Base-by-base conservation (phyloP, 176 grass and related monocot species). In the Musa troglodytarum region DNA sequence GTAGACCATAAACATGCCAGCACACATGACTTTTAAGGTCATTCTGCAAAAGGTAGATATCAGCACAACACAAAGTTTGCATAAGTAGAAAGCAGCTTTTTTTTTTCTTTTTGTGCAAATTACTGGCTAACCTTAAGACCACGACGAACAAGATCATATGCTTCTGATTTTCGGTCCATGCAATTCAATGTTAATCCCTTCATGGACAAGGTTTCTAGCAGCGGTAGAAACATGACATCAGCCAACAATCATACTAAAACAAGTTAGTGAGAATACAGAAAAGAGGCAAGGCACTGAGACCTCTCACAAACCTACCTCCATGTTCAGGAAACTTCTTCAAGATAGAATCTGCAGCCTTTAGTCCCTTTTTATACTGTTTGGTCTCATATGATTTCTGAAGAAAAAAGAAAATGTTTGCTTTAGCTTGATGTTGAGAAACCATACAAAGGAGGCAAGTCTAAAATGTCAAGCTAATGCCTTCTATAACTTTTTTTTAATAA, bases 11-110 rank as follows among this genome's bases (percentile, higher is more conserved):
- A 68, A 99, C 96, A 77, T 99, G 96, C 96, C 96, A 99, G 77
- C 96, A 99, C 52, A 99, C 96, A 81, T 99, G 96, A 79, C 96
- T 99, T 86, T 99, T 99, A 81, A 99, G 88, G 86, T 99, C 91
- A 78, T 99, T 89, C 96, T 99, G 85, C 54, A 74, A 23, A 81
- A 50, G 63, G 55, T 13, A 85, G 64, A 21, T 65, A 68, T 19
- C 58, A 58, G 8, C 43, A 76, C 10, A 80, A 71, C 34, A 43
- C 34, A 16, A 57, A 57, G 17, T 57, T 90, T 97, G 84, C 25
- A 71, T 15, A 85, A 73, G 56, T 19, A 84, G 21, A 34, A 55
- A 65, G 15, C 52, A 59, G 17, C 25, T 57, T 9, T 70, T 54
- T 70, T 54, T 54, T 25, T 54, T 49, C 24, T 13, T 76, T 13